Conservation (phyloP, 805 yeast genomes). For the Metschnikowia kofuensis region DNA sequence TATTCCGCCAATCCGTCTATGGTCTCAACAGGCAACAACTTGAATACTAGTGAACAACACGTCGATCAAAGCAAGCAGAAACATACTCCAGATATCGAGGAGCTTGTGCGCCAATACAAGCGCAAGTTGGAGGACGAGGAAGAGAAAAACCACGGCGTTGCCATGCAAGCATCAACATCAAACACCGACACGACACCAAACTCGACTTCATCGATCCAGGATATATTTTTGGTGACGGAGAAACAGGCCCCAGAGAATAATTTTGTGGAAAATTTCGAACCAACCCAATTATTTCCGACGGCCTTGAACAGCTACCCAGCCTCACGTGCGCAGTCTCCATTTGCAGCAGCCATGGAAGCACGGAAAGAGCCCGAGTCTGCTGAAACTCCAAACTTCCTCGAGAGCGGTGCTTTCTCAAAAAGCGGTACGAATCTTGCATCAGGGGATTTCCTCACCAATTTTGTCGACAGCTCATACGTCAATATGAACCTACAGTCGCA, state of each 20-base stretch:
- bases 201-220: constrained; percentile 43
- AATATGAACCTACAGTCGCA: constrained; percentile 40
- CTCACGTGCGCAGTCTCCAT: constrained; percentile 37
- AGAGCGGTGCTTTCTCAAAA: constrained; percentile 6
- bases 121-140: constrained; percentile 11
- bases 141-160: neutral
- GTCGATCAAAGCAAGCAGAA: neutral
- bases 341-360: neutral
- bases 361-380: constrained; percentile 5
- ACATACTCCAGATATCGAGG: constrained; percentile 27
- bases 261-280: constrained; percentile 52
- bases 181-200: constrained; percentile 33
- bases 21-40: constrained; percentile 7
- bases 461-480: constrained; percentile 39
- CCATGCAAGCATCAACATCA: constrained; percentile 4
- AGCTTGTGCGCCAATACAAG: constrained; percentile 33
- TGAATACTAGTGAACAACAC: neutral
- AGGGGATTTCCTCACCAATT: constrained; percentile 28
- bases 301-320: constrained; percentile 34
- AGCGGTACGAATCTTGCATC: constrained; percentile 7
- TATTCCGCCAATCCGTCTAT: constrained; percentile 1
- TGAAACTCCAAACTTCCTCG: constrained; percentile 6
- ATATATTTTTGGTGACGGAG: constrained; percentile 54
- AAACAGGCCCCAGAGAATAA: constrained; percentile 45
- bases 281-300: constrained; percentile 53